Percentiles rank a stretch among this genome's conserved stretches.
These are phyloP conservation scores for Podila verticillata DNA, from an alignment of 192 early-diverging fungal species.

Conservation along the genomic window DNA sequence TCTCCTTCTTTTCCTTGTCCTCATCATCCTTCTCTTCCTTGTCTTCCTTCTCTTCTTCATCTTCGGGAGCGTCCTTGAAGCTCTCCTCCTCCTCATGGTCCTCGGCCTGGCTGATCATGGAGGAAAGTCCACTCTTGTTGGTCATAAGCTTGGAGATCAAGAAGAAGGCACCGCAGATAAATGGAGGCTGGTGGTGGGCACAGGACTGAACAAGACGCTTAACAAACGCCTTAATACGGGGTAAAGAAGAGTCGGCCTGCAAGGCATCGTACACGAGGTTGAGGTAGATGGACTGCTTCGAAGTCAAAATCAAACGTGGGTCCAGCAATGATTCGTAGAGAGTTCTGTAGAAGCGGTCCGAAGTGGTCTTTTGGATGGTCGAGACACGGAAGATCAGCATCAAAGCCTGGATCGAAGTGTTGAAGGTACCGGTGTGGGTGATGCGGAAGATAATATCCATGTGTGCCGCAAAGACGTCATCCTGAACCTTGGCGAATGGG, in stretches of 20 bases:
- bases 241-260: slow-evolving; percentile 72
- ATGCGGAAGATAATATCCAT: slow-evolving; percentile 93
- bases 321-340: slow-evolving; percentile 92
- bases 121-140: slow-evolving; percentile 63
- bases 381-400: slow-evolving; percentile 86
- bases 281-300: slow-evolving; percentile 93
- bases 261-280: slow-evolving; percentile 91
- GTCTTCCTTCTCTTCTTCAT: slow-evolving; percentile 64
- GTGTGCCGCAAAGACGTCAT: slow-evolving; percentile 78
- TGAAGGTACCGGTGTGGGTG: slow-evolving; percentile 89
- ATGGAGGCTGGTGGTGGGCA: slow-evolving; percentile 76
- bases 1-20: slow-evolving; percentile 22
- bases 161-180: slow-evolving; percentile 88
- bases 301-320: slow-evolving; percentile 74
- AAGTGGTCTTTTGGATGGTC: slow-evolving; percentile 54
- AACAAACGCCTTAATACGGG: slow-evolving; percentile 84
- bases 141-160: slow-evolving; percentile 75
- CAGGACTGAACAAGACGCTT: slow-evolving; percentile 91
- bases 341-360: slow-evolving; percentile 92
- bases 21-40: slow-evolving; percentile 61
- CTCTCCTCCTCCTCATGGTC: slow-evolving; percentile 77
- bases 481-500: slow-evolving; percentile 87
- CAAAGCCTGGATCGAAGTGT: slow-evolving; percentile 93
- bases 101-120: slow-evolving; percentile 74
- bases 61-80: slow-evolving; percentile 71